A percentile compares a stretch with the other conserved stretches of the same genome.
Evolutionary conservation across 139 green algal genomes (phyloP).

Genomic region (Picocystis salinarum): DNA sequence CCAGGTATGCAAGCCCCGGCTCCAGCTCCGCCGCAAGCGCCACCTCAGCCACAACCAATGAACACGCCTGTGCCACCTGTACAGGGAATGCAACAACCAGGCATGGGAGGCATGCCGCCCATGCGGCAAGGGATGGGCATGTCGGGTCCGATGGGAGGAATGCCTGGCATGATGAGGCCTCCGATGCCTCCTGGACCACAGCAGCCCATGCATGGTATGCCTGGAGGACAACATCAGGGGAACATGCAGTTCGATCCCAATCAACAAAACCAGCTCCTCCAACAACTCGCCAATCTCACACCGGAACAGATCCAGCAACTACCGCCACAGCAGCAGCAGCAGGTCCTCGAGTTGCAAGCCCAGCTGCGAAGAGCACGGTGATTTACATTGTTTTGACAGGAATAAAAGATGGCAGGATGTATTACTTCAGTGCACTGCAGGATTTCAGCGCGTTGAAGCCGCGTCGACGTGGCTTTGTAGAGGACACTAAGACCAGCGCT

Average conservation of each 20-base stretch:
- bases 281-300: slow-evolving; percentile 69
- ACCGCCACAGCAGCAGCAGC: slow-evolving; percentile 53
- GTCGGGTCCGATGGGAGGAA: not conserved
- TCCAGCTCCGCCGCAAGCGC: slow-evolving; percentile 4
- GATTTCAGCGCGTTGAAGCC: too few relatives aligned
- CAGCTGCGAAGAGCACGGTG: too few relatives aligned
- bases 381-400: too few relatives aligned
- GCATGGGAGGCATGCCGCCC: not conserved
- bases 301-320: slow-evolving; percentile 65
- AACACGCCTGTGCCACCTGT: not conserved
- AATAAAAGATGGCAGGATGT: too few relatives aligned
- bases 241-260: slow-evolving; percentile 1
- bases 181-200: slow-evolving; percentile 1
- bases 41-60: not conserved
- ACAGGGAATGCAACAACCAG: slow-evolving; percentile 1
- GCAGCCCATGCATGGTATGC: not conserved
- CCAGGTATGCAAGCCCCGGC: slow-evolving; percentile 10
- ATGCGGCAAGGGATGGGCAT: not conserved
- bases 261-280: slow-evolving; percentile 27
- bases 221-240: not conserved
- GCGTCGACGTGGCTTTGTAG: too few relatives aligned
- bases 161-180: not conserved
- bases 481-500: too few relatives aligned
- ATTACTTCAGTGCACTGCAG: too few relatives aligned
- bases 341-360: slow-evolving; percentile 65